These are phyloP conservation scores for Pulveroboletus ridleyi DNA, from an alignment of 1,284 basidiomycete genomes.

Conservation along the genomic window DNA sequence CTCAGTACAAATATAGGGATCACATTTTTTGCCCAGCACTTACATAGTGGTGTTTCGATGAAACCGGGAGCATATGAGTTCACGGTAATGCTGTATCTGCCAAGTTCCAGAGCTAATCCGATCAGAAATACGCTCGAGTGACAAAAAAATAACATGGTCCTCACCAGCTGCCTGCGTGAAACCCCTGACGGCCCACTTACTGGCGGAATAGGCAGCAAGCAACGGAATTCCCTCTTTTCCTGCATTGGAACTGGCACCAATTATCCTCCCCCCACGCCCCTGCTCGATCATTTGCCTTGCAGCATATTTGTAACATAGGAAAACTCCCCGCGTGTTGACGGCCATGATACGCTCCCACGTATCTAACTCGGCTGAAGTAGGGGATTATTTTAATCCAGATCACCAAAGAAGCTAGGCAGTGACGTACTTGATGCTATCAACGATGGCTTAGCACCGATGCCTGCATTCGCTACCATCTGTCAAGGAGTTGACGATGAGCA, in stretches of 20 bases:
- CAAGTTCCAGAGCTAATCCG: conserved; percentile 35
- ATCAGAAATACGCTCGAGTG: conserved; percentile 11
- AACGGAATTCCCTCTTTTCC: conserved; percentile 3
- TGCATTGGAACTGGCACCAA: conserved; percentile 6
- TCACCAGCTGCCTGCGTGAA: too few species aligned
- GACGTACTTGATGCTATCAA: conserved; percentile 7
- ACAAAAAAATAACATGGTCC: not conserved
- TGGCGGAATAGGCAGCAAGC: too few species aligned
- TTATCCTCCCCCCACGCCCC: not conserved
- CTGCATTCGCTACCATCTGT: not conserved
- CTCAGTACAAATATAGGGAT: too few species aligned
- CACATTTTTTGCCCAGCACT: not conserved
- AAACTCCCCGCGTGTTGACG: too few species aligned
- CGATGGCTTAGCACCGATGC: conserved; percentile 3
- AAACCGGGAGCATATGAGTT: too few species aligned
- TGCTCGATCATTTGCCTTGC: too few species aligned
- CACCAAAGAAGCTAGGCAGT: not conserved
- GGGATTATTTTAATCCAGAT: not conserved
- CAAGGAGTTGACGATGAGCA: not conserved
- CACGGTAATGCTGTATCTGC: conserved; percentile 9
- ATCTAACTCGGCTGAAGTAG: not conserved
- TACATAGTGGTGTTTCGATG: conserved; percentile 10
- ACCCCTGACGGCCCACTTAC: too few species aligned
- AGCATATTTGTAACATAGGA: too few species aligned
- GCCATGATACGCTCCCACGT: too few species aligned